Evolutionary conservation across 331 rosid species (phyloP).

Genomic region (Phaseolus coccineus): DNA sequence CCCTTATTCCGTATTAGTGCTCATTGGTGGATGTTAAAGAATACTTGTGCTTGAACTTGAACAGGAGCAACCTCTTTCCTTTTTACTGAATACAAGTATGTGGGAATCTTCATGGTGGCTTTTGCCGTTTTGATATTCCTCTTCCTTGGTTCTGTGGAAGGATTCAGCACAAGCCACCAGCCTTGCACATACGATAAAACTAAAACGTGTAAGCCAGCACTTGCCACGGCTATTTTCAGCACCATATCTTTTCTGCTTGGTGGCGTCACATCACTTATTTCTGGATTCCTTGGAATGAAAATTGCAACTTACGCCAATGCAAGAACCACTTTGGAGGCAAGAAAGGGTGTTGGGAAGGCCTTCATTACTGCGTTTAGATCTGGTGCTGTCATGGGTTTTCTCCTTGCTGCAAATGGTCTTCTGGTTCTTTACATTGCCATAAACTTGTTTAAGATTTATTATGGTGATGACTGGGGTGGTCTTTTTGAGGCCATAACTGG

Average conservation of each 20-base stretch:
- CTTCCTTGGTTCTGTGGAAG: constrained; percentile 97
- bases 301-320: constrained; percentile 98
- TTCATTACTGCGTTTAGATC: constrained; percentile 89
- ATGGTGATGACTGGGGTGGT: constrained; percentile 97
- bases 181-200: constrained; percentile 72
- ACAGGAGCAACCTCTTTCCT: constrained; percentile 97
- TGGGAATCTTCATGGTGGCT: constrained; percentile 83
- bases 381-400: constrained; percentile 98
- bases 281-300: constrained; percentile 99
- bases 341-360: constrained; percentile 98
- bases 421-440: constrained; percentile 85
- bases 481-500: constrained; percentile 98
- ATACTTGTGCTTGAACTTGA: constrained; percentile 36
- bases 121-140: constrained; percentile 88
- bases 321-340: constrained; percentile 88
- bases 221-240: constrained; percentile 89
- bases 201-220: constrained; percentile 86
- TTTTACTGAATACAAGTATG: constrained; percentile 80
- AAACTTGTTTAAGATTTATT: constrained; percentile 82
- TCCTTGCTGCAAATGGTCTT: constrained; percentile 93
- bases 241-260: constrained; percentile 87
- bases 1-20: neutral
- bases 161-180: constrained; percentile 80
- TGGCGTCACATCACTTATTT: constrained; percentile 80
- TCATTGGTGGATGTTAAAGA: constrained; percentile 24